Evolutionary conservation across 2,329 filamentous ascomycete genomes (phyloP), one percentile per base, ranked within the genome.

Genomic region (Fusarium odoratissimum): DNA sequence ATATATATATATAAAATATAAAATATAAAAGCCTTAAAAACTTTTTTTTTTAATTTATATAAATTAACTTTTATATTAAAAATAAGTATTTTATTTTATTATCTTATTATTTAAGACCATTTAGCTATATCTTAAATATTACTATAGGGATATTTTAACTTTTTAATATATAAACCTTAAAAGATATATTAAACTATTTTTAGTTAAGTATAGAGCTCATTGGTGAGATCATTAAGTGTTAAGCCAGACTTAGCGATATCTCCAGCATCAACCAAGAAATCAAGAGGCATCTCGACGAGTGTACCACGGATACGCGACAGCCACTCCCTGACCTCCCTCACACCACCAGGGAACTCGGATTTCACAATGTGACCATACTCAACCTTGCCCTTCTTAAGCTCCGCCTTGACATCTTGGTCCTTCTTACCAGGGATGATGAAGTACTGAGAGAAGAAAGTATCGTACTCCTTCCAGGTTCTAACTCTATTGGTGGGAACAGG

Each of bases 351-450:
- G 81, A 97, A 93, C 78, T 95, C 90, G 57, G 93, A 91, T 77
- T 90, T 90, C 49, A 97, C 93, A 4, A 97, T 93, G 83, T 98
- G 95, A 1, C 95, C 95, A 83, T 95, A 95, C 78, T 92, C 89
- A 76, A 95, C 94, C 80, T 90, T 89, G 33, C 87, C 85, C 59
- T 85, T 83, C 67, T 84, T 83, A 21, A 83, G 80, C 49, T 85
- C 81, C 72, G 83, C 79, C 64, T 76, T 76, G 17, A 91, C 89
- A 82, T 85, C 82, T 73, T 81, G 77, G 19, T 91, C 89, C 82
- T 85, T 83, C 73, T 81, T 82, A 35, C 85, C 85, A 1, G 88
- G 87, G 30, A 86, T 84, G 78, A 92, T 82, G 80, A 95, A 95
- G 81, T 91, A 86, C 31, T 86, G 83, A 38, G 86, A 86, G 80